phyloP scores from a whole-genome alignment of 176 grass and related monocot species.

The Ensete ventricosum region DNA sequence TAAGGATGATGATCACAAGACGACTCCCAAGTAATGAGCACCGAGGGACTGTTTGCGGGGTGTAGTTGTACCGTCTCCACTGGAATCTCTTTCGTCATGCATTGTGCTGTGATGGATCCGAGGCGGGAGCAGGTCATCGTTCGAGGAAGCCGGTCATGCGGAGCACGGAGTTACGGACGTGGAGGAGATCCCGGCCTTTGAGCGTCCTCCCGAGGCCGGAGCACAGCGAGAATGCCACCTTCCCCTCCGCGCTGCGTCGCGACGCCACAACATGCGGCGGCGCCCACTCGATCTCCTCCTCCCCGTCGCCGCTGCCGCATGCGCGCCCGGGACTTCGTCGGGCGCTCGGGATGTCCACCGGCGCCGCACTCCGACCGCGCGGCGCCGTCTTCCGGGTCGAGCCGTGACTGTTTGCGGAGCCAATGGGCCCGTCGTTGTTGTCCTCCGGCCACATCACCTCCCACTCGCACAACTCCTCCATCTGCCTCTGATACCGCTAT shows the following conservation, averaged over 20 bases:
- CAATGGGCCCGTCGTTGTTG: neutral
- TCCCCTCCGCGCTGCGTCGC: constrained; percentile 26
- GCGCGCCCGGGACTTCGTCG: neutral
- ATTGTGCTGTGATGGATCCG: too few species aligned
- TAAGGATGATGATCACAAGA: too few species aligned
- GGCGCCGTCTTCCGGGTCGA: neutral
- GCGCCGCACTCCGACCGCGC: neutral
- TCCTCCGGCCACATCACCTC: constrained; percentile 45
- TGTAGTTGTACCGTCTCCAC: neutral
- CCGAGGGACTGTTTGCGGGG: neutral
- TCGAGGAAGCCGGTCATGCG: constrained; percentile 60
- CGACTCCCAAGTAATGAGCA: too few species aligned
- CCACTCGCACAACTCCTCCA: constrained; percentile 36
- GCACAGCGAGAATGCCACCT: constrained; percentile 32
- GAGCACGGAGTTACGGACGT: constrained; percentile 51
- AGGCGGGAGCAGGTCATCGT: neutral
- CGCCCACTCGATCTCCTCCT: constrained; percentile 16
- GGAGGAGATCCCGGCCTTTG: constrained; percentile 56
- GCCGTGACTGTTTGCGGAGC: neutral
- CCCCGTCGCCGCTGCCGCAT: neutral
- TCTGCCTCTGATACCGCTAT: neutral
- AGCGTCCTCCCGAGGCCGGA: constrained; percentile 56
- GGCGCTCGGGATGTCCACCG: constrained; percentile 3
- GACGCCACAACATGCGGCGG: constrained; percentile 49
- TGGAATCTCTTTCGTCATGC: too few species aligned